Conservation (phyloP, 495 filamentous ascomycete species). For the Xylaria cubensis region DNA sequence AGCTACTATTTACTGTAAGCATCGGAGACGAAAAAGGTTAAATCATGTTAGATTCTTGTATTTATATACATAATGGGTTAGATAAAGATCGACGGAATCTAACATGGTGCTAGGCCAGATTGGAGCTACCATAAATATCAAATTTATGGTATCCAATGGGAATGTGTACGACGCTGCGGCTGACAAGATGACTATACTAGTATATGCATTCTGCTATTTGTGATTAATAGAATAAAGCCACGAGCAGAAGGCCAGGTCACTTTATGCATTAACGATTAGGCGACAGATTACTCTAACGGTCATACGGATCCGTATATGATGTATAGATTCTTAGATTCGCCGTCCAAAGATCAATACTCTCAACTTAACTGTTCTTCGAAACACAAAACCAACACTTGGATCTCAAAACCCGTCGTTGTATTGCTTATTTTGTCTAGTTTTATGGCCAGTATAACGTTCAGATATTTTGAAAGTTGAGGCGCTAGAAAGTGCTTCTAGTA, state of each 20-base stretch:
- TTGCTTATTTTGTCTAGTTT: not conserved
- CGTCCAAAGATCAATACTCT: not conserved
- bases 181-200: not conserved
- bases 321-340: not conserved
- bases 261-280: not conserved
- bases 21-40: not conserved
- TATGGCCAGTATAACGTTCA: conserved; percentile 6
- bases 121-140: not conserved
- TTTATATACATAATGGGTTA: not conserved
- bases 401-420: not conserved
- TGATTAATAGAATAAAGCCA: not conserved
- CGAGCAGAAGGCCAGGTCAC: not conserved
- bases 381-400: not conserved
- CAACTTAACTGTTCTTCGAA: not conserved
- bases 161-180: not conserved
- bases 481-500: conserved; percentile 10
- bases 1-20: not conserved
- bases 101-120: not conserved
- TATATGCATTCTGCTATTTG: not conserved
- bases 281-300: not conserved
- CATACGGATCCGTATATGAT: conserved; percentile 1
- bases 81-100: not conserved
- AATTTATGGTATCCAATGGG: conserved; percentile 7
- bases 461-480: conserved; percentile 14
- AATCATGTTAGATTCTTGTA: not conserved